Conservation (phyloP, 2,329 filamentous ascomycete genomes). For the Chaetomium globosum region DNA sequence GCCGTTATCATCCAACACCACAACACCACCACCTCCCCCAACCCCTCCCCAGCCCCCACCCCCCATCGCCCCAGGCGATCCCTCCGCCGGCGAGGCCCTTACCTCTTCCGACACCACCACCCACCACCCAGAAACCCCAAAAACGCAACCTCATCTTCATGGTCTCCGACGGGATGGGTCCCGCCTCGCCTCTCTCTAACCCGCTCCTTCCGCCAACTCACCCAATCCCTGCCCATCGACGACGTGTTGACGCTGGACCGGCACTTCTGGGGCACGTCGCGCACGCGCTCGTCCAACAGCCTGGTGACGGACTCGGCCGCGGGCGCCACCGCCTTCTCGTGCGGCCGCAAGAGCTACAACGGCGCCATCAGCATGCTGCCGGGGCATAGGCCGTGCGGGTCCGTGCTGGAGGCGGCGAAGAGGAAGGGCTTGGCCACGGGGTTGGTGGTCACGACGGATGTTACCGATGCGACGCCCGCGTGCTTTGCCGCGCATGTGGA, state of each 20-base stretch:
- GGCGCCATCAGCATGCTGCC: conserved; percentile 90
- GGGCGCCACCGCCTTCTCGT: conserved; percentile 96
- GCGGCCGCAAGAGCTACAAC: conserved; percentile 92
- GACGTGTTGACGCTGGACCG: conserved; percentile 80
- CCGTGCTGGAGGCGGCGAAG: conserved; percentile 90
- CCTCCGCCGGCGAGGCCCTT: conserved; percentile 41
- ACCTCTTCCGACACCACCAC: conserved; percentile 2
- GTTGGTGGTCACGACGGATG: conserved; percentile 88
- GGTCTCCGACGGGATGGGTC: conserved; percentile 99
- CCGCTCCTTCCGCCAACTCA: conserved; percentile 79
- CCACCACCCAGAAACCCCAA: conserved; percentile 16
- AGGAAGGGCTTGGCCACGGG: conserved; percentile 89
- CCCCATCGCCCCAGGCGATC: conserved; percentile 38
- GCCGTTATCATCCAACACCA: conserved; percentile 78
- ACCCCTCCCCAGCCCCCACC: conserved; percentile 42
- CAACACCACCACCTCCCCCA: conserved; percentile 53
- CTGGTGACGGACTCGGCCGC: conserved; percentile 94
- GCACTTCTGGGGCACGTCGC: conserved; percentile 86
- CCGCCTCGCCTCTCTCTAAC: conserved; percentile 86
- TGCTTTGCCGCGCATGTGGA: conserved; percentile 92
- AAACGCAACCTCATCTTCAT: conserved; percentile 93
- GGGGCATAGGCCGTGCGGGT: conserved; percentile 84
- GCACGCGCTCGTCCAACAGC: conserved; percentile 81
- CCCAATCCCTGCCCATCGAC: conserved; percentile 70
- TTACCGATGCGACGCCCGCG: conserved; percentile 94